These are phyloP conservation scores for Sicyos edulis DNA, from an alignment of 306 rosid species.

Conservation along the genomic window DNA sequence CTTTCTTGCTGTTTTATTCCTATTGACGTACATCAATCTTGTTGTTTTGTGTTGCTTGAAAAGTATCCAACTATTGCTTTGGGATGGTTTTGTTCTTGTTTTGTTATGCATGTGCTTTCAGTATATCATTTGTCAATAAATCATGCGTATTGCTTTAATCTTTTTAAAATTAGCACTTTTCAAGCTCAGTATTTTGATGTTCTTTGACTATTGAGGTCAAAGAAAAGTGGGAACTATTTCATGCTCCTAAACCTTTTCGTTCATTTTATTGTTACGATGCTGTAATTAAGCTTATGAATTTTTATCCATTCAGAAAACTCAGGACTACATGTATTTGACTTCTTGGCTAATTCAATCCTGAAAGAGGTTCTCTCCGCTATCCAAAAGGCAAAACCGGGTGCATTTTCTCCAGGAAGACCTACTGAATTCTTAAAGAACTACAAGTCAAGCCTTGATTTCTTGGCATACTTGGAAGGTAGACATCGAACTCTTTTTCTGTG, in stretches of 20 bases:
- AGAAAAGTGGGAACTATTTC: conserved; percentile 17
- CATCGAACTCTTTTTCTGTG: conserved; percentile 16
- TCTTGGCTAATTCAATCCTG: conserved; percentile 92
- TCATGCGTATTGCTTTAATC: background rate
- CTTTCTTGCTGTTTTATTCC: conserved; percentile 1
- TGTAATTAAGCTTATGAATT: background rate
- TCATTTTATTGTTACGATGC: conserved; percentile 2
- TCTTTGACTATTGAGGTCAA: conserved; percentile 13
- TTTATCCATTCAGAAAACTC: conserved; percentile 75
- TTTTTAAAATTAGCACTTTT: background rate
- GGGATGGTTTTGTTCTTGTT: background rate
- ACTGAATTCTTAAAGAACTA: conserved; percentile 80
- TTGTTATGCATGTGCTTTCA: background rate
- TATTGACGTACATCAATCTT: background rate
- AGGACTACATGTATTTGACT: conserved; percentile 90
- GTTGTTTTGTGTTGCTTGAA: background rate
- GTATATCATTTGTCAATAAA: background rate
- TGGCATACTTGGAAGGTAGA: conserved; percentile 83
- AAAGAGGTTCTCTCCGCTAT: conserved; percentile 87
- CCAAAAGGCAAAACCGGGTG: conserved; percentile 93
- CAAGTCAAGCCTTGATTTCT: conserved; percentile 81
- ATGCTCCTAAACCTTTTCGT: background rate
- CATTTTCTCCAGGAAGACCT: conserved; percentile 97
- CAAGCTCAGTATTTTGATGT: background rate
- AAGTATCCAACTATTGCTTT: background rate